phyloP scores from a whole-genome alignment of 2,329 filamentous ascomycete species.

The Paraconiothyrium brasiliense region DNA sequence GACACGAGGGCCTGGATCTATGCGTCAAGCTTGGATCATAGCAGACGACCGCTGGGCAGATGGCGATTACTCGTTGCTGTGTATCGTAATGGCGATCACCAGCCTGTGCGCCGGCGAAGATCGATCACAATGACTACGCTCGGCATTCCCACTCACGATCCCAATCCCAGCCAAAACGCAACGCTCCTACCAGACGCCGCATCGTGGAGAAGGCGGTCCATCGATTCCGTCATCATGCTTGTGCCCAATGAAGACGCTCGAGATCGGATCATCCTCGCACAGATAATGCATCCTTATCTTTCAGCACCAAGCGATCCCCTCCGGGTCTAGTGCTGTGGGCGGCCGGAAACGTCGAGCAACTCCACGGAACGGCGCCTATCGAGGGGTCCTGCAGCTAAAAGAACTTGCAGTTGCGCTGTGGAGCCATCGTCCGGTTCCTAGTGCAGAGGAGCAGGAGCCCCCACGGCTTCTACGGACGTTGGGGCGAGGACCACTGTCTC shows the following conservation, averaged over 20 bases:
- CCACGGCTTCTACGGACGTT: neutral
- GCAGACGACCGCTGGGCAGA: neutral
- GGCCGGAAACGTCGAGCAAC: neutral
- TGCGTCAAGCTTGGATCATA: neutral
- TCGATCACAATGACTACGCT: neutral
- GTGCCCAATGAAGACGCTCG: slow-evolving; percentile 13
- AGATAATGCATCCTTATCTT: slow-evolving; percentile 49
- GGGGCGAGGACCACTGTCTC: neutral
- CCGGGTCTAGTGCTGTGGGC: slow-evolving; percentile 30
- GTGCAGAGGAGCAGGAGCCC: neutral
- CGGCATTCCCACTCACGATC: neutral
- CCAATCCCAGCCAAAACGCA: slow-evolving; percentile 16
- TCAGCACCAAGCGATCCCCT: slow-evolving; percentile 26
- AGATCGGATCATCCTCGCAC: slow-evolving; percentile 24
- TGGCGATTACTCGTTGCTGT: neutral
- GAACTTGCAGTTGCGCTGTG: slow-evolving; percentile 4
- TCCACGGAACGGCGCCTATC: neutral
- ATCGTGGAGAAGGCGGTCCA: slow-evolving; percentile 32
- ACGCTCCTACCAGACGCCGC: slow-evolving; percentile 17
- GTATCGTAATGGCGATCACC: slow-evolving; percentile 7
- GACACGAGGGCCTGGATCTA: neutral
- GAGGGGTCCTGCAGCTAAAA: slow-evolving; percentile 7
- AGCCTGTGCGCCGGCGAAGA: slow-evolving; percentile 7
- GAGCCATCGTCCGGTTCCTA: slow-evolving; percentile 7
- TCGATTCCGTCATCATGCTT: slow-evolving; percentile 16